Evolutionary conservation across 129 eudicot genomes (phyloP), one percentile per base, ranked within the genome.

Genomic region (Chrysanthemum seticuspe): DNA sequence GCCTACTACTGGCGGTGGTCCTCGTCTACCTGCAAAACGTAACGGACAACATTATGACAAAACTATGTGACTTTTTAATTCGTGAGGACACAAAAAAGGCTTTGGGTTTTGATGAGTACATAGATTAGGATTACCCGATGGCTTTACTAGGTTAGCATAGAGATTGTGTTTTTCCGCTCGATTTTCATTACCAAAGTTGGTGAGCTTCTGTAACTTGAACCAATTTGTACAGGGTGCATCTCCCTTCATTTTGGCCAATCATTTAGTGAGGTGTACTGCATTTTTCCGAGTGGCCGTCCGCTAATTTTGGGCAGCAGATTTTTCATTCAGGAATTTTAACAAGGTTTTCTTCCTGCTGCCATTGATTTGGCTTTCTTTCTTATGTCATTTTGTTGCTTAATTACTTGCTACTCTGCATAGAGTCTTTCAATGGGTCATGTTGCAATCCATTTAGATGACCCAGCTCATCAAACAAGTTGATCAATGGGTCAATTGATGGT

Each of bases 1-100:
- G 80, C 93, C 93, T 51, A 87, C 93, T 53, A 79, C 87, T 12
- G 93, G 94, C 59, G 89, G 89, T 57, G 83, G 68, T 60, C 70
- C 74, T 64, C 61, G 78, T 72, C 63, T 68, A 34, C 66, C 74
- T 45, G 73, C 65, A 45, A 66, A 72, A 67, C 65, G 56, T 34
- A 73, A 63, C 4, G 18, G 21, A 49, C 18, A 16, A 57, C 27
- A 69, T 50, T 62, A 15, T 68, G 65, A 78, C 60, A 62, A 73
- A 69, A 49, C n/a, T 13, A 18, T 62, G 57, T 49, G 76, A 67
- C 68, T 15, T 54, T 54, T n/a, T 15, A 15, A 15, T 50, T 49
- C 50, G n/a, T 44, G 16, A 21, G 44, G 66, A 15, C 62, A 57
- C n/a, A 9, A 34, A 55, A 69, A 71, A 64, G 81, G 57, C 18